Evolutionary conservation across 2,329 filamentous ascomycete species (phyloP).

Genomic region (Xylariaceae sp.): DNA sequence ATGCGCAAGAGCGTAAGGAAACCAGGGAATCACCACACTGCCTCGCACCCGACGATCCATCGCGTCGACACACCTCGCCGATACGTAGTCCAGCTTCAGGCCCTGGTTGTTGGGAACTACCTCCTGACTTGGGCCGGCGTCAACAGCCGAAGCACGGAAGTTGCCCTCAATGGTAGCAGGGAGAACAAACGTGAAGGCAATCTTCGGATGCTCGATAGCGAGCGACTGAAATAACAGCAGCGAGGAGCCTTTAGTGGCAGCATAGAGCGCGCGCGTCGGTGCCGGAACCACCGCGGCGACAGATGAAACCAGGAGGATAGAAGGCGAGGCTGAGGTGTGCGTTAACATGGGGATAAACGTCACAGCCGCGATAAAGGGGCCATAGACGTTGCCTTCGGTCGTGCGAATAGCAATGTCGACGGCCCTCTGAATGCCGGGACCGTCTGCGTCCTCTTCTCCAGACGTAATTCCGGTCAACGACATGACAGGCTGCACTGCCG

Average conservation of each 20-base stretch:
- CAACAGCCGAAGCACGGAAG: constrained; percentile 40
- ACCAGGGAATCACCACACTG: constrained; percentile 36
- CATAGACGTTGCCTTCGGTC: constrained; percentile 36
- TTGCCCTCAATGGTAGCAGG: constrained; percentile 40
- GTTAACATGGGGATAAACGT: constrained; percentile 37
- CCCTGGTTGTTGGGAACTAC: constrained; percentile 35
- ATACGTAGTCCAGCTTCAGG: constrained; percentile 37
- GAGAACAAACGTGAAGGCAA: constrained; percentile 37
- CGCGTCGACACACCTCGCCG: constrained; percentile 33
- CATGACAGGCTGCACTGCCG: constrained; percentile 40
- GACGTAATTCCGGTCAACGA: constrained; percentile 27
- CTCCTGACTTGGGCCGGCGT: constrained; percentile 30
- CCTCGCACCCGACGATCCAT: constrained; percentile 32
- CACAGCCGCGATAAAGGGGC: constrained; percentile 34
- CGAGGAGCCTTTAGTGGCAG: constrained; percentile 39
- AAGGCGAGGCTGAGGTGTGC: constrained; percentile 34
- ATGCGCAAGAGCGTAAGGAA: constrained; percentile 36
- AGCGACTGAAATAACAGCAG: constrained; percentile 39
- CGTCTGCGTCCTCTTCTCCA: constrained; percentile 25
- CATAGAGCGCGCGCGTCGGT: constrained; percentile 40
- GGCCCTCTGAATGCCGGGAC: constrained; percentile 28
- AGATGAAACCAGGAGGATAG: constrained; percentile 35
- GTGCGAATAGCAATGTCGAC: constrained; percentile 30
- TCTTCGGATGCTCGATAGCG: constrained; percentile 38
- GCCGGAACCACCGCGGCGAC: constrained; percentile 37